Evolutionary conservation across 805 yeast species (phyloP).

Genomic region (Wickerhamomyces mucosus): DNA sequence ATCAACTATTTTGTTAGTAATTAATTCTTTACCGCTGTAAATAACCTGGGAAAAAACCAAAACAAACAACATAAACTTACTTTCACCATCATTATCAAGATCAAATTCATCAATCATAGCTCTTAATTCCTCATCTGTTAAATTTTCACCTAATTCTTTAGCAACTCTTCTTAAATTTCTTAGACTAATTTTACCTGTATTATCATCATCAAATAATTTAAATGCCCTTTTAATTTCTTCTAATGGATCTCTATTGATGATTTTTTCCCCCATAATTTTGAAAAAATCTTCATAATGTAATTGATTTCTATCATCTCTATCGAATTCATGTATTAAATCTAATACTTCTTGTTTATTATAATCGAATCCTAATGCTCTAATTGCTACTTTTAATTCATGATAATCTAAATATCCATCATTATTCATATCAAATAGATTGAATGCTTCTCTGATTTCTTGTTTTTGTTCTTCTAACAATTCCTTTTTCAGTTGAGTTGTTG

Average conservation of each 20-base stretch:
- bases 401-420: constrained; percentile 84
- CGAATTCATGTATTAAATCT: constrained; percentile 71
- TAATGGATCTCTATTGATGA: constrained; percentile 82
- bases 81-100: constrained; percentile 91
- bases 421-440: constrained; percentile 85
- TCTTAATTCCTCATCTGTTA: constrained; percentile 83
- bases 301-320: constrained; percentile 60
- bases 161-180: constrained; percentile 83
- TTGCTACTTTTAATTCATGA: constrained; percentile 84
- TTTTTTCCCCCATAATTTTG: constrained; percentile 57
- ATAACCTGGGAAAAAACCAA: neutral
- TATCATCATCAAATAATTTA: constrained; percentile 78
- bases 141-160: constrained; percentile 83
- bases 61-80: constrained; percentile 24
- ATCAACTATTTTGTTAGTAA: constrained; percentile 2
- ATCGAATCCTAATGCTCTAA: constrained; percentile 89
- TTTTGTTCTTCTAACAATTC: constrained; percentile 81
- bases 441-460: constrained; percentile 89
- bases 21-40: too few species aligned
- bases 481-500: constrained; percentile 35
- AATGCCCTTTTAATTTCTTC: constrained; percentile 91
- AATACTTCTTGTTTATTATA: constrained; percentile 66
- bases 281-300: constrained; percentile 79
- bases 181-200: constrained; percentile 76
- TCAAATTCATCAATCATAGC: constrained; percentile 99